These are phyloP conservation scores for Solanum chilense DNA, from an alignment of 257 asterid genomes.

Conservation along the genomic window DNA sequence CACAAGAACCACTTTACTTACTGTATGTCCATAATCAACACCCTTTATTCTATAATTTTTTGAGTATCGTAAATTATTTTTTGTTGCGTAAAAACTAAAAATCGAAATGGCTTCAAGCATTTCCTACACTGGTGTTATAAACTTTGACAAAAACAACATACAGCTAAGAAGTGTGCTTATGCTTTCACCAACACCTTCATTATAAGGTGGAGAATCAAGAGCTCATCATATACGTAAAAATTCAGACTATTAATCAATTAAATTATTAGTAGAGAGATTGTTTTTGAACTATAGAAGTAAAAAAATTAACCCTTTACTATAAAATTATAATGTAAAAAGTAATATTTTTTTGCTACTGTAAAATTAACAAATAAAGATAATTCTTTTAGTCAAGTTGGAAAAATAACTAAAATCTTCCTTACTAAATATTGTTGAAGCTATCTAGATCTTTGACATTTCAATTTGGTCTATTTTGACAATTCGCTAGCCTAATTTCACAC, in stretches of 20 bases:
- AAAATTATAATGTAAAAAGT: not conserved
- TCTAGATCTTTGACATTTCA: not conserved
- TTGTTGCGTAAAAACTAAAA: not conserved
- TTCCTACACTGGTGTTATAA: not conserved
- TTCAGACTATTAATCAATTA: not conserved
- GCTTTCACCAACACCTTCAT: too few relatives aligned
- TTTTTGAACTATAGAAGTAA: not conserved
- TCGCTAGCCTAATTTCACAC: not conserved
- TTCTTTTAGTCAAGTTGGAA: too few relatives aligned
- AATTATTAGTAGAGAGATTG: not conserved
- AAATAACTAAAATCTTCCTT: not conserved
- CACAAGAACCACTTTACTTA: not conserved
- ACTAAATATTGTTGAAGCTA: not conserved
- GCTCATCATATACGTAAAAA: fast-evolving
- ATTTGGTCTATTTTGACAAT: not conserved
- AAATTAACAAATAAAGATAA: not conserved
- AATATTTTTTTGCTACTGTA: too few relatives aligned
- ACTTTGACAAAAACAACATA: not conserved
- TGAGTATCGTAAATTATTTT: not conserved
- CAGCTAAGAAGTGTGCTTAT: not conserved
- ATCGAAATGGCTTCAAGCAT: not conserved
- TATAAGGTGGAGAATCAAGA: not conserved
- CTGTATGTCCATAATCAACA: not conserved
- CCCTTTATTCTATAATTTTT: not conserved
- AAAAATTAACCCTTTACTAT: not conserved